Base-by-base conservation (phyloP, 2,329 filamentous ascomycete genomes). In the Clonostachys rosea region DNA sequence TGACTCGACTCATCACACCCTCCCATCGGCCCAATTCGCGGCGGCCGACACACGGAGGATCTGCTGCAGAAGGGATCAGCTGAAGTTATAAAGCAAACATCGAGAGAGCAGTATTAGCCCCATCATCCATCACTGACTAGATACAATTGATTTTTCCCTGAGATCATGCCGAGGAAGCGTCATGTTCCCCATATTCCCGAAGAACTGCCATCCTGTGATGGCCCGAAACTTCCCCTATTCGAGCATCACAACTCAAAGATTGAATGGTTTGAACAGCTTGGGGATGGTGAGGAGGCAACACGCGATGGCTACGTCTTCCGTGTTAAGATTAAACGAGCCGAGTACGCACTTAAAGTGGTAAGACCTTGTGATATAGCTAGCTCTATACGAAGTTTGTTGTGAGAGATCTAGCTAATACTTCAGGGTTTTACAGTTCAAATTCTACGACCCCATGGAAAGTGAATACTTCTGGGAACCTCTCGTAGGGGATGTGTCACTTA, bases 401-500 rank as follows among this genome's bases (percentile, higher is more conserved):
- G 5, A 39, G 14, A n/a, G 6, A 9, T n/a, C 11, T n/a, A 18
- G 17, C 36, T 18, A 39, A 39, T n/a, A 18, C 18, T 18, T 18
- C 18, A 18, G 18, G 18, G 18, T 24, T 24, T 39, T 39, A 3
- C 17, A 39, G 36, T 39, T 39, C 36, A 39, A 39, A 18, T 39
- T 39, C 36, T 39, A n/a, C 36, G 36, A 39, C 11, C 36, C 36
- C 11, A n/a, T n/a, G 17, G 17, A 18, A n/a, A n/a, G 17, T 6
- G 36, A n/a, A n/a, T 39, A 39, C 36, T 39, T n/a, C 36, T 39
- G 36, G 36, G 36, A 18, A n/a, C 36, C 14, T 39, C 17, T 39
- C 14, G 6, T 39, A 6, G 36, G 36, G 3, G 36, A 55, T 7
- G 49, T 49, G 3, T 20, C 48, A 6, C 24, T 51, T 12, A 43